Evolutionary conservation across 345 rosid species (phyloP).

Genomic region (Hirschfeldia incana): DNA sequence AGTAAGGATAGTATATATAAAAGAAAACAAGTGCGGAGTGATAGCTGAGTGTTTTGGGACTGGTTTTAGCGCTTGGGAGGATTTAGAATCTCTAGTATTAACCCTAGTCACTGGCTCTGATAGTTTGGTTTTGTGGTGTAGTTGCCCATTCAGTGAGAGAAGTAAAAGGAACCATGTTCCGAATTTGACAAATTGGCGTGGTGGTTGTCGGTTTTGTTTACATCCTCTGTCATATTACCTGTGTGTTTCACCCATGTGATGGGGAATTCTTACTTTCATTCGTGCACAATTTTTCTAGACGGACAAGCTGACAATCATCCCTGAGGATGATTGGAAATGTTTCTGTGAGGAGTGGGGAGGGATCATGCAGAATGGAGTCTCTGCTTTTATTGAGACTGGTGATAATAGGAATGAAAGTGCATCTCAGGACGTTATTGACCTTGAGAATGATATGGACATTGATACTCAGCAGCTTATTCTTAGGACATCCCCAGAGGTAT

Average conservation of each 20-base stretch:
- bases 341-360: slow-evolving; percentile 98
- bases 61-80: slow-evolving; percentile 8
- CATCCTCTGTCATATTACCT: slow-evolving; percentile 6
- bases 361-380: slow-evolving; percentile 62
- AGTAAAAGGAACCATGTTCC: not conserved
- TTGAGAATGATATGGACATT: slow-evolving; percentile 56
- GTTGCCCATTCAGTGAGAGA: slow-evolving; percentile 17
- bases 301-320: slow-evolving; percentile 76
- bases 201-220: slow-evolving; percentile 19
- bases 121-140: not conserved
- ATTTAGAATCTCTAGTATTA: not conserved
- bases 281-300: slow-evolving; percentile 56
- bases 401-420: slow-evolving; percentile 38
- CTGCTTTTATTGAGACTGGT: slow-evolving; percentile 58
- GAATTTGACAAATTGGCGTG: slow-evolving; percentile 7
- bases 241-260: slow-evolving; percentile 15
- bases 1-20: not conserved
- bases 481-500: slow-evolving; percentile 78
- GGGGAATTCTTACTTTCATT: slow-evolving; percentile 10
- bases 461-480: slow-evolving; percentile 52
- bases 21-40: not conserved
- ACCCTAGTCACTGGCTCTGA: not conserved
- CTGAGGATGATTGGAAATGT: slow-evolving; percentile 82
- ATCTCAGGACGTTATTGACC: slow-evolving; percentile 38
- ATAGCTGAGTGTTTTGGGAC: slow-evolving; percentile 7